Evolutionary conservation across 352 stramenopile genomes (phyloP), one percentile per base, ranked within the genome.

Genomic region (Globisporangium takayamanum): DNA sequence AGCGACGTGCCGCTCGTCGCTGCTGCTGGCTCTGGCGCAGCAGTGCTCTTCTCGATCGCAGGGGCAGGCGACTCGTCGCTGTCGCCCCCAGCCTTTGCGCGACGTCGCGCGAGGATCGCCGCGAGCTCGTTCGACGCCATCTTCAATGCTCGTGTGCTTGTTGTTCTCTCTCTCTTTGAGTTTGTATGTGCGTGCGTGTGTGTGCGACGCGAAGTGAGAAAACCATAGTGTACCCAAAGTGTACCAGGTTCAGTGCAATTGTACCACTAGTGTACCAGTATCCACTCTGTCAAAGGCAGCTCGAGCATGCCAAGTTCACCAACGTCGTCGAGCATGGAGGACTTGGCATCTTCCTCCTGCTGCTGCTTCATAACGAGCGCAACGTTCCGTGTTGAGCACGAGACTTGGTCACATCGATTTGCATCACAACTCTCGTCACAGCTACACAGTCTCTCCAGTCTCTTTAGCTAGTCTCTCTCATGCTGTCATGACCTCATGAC

Each of bases 91-190:
- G 77, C 73, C 61, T 92, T 91, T 33, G 79, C 79, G 30, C 85
- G 77, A 48, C 85, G 82, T 20, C 83, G 74, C 39, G 85, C 85
- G 25, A 94, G 73, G 60, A 92, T 92, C 59, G 85, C 78, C 45
- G 82, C 80, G 59, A 94, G 63, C 69, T 94, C 85, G 69, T 88
- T 92, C 64, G 83, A 73, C 54, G 83, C 78, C 83, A 92, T 92
- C 37, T 53, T 30, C 8, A 46, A 51, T 46, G 41, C 41, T 46
- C 15, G 15, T 46, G 33, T 12, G 8, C 10, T 12, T n/a, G 44
- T 16, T 49, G 2, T 14, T 7, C 10, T 46, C 15, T 46, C 15
- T 39, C 33, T 39, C 7, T 39, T 47, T 22, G 41, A 47, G 8
- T 47, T 47, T 47, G 33, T 39, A 39, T 39, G 6, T 10, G 10